Evolutionary conservation across 805 yeast genomes (phyloP).

Genomic region (Yarrowia sp.): DNA sequence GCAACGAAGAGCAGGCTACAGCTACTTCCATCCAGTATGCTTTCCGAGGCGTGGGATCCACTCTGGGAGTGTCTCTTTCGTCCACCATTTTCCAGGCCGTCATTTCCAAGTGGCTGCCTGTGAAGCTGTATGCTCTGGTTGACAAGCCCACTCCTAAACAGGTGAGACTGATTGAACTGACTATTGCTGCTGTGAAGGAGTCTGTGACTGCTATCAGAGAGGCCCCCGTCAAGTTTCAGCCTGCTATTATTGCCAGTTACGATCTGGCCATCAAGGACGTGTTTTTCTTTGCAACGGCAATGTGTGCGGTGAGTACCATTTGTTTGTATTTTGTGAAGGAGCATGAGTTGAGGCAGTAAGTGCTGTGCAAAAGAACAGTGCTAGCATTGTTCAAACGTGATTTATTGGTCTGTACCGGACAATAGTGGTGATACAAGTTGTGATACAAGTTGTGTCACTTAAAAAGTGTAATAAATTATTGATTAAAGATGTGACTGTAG

Average conservation of each 20-base stretch:
- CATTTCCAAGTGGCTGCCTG: slow-evolving; percentile 39
- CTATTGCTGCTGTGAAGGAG: slow-evolving; percentile 46
- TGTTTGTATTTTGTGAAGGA: slow-evolving; percentile 20
- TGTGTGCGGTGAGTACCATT: slow-evolving; percentile 18
- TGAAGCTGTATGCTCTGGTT: background rate
- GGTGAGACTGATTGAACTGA: background rate
- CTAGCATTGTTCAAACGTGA: too few species aligned
- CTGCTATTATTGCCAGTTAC: slow-evolving; percentile 47
- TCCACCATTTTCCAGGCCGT: slow-evolving; percentile 62
- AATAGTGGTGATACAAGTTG: too few species aligned
- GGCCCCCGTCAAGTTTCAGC: slow-evolving; percentile 48
- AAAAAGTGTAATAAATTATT: background rate
- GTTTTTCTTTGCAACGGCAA: slow-evolving; percentile 43
- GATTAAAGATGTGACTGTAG: too few species aligned
- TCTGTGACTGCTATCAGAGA: slow-evolving; percentile 51
- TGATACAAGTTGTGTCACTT: too few species aligned
- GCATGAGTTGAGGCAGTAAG: slow-evolving; percentile 6
- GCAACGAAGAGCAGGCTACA: slow-evolving; percentile 68
- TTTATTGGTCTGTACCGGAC: too few species aligned
- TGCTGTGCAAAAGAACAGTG: background rate
- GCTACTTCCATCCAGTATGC: slow-evolving; percentile 89
- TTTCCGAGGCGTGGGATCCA: slow-evolving; percentile 83
- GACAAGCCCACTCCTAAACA: slow-evolving; percentile 5
- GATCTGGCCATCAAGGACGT: slow-evolving; percentile 51
- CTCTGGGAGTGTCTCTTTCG: slow-evolving; percentile 71